phyloP scores from a whole-genome alignment of 75 land plant genomes.

The Chamaecyparis obtusa region DNA sequence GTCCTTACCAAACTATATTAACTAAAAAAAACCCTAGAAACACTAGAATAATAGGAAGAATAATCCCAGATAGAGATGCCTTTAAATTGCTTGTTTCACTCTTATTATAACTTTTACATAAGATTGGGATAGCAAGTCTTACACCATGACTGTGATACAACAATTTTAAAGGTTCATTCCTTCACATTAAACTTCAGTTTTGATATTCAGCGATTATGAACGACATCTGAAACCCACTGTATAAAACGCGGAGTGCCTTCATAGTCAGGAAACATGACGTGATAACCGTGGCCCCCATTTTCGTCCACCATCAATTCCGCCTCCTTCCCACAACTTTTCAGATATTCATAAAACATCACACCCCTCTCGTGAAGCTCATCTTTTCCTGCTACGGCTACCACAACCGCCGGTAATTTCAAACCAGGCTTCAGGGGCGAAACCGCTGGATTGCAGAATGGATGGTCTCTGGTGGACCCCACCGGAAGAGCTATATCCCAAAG shows the following conservation, averaged over 20 bases:
- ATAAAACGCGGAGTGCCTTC: neutral
- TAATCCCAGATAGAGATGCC: no score
- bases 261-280: slow-evolving; percentile 2
- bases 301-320: slow-evolving; percentile 29
- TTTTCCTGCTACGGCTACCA: slow-evolving; percentile 47
- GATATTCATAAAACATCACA: slow-evolving; percentile 25
- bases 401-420: slow-evolving; percentile 44
- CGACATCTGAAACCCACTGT: neutral
- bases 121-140: no score
- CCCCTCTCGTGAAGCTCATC: slow-evolving; percentile 62
- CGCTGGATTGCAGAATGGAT: slow-evolving; percentile 42
- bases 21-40: no score
- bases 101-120: no score
- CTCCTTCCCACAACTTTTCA: slow-evolving; percentile 19
- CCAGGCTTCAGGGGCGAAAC: neutral
- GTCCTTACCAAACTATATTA: no score
- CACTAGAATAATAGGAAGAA: no score
- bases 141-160: no score
- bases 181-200: no score
- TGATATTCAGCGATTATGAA: neutral
- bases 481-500: slow-evolving; percentile 56
- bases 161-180: no score
- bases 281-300: slow-evolving; percentile 30
- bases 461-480: slow-evolving; percentile 41
- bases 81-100: no score